Conservation (phyloP, 768 basidiomycete species). For the Tulasnella sp. region DNA sequence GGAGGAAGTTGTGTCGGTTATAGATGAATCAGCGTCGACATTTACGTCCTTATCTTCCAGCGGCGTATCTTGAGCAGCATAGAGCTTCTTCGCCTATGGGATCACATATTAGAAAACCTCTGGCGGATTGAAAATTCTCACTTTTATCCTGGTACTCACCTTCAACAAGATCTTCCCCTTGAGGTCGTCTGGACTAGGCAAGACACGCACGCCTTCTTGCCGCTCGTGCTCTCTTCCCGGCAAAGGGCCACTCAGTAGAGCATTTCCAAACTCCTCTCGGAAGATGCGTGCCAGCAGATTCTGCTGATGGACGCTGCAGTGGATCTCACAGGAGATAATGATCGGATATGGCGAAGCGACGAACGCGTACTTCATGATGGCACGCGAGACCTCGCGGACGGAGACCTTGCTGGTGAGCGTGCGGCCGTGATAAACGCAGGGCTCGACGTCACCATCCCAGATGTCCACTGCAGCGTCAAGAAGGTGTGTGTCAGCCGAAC, state of each 20-base stretch:
- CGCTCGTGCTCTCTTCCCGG: conserved; percentile 30
- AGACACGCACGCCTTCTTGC: conserved; percentile 32
- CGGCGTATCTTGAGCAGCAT: conserved; percentile 34
- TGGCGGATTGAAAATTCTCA: neutral
- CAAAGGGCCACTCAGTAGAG: conserved; percentile 38
- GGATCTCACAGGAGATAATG: conserved; percentile 87
- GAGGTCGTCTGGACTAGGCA: conserved; percentile 82
- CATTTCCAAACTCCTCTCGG: conserved; percentile 45
- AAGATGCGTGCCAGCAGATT: conserved; percentile 68
- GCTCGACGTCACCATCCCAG: conserved; percentile 77
- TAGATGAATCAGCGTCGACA: conserved; percentile 35
- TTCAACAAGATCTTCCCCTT: conserved; percentile 75
- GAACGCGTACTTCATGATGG: conserved; percentile 84
- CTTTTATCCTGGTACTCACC: conserved; percentile 30
- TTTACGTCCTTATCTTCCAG: conserved; percentile 27
- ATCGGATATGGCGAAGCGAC: conserved; percentile 83
- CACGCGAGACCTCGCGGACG: conserved; percentile 67
- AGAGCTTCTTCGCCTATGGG: conserved; percentile 64
- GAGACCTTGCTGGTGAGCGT: conserved; percentile 79
- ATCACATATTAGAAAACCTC: neutral
- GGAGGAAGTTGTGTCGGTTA: conserved; percentile 29
- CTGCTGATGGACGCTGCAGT: conserved; percentile 71
- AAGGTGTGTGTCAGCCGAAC: neutral
- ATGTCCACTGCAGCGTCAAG: conserved; percentile 66
- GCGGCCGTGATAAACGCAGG: conserved; percentile 79